Conservation (phyloP, 768 basidiomycete species). For the Termitomyces sp. region DNA sequence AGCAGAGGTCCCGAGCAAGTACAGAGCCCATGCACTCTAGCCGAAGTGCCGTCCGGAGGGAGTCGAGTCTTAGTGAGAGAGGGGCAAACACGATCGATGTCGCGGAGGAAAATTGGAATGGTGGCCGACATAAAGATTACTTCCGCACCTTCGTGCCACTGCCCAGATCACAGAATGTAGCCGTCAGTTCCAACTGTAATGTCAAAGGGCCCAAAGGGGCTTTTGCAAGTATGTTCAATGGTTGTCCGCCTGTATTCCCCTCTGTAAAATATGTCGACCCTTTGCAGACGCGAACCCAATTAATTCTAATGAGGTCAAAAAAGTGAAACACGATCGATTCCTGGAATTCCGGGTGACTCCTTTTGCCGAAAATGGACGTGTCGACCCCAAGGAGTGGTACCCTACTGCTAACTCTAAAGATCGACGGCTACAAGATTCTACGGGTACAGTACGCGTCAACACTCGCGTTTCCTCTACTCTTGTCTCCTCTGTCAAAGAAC, state of each 20-base stretch:
- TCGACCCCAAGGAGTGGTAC: conserved; percentile 40
- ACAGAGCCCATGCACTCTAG: conserved; percentile 28
- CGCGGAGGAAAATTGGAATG: conserved; percentile 36
- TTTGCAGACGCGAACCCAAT: neutral
- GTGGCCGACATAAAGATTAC: conserved; percentile 34
- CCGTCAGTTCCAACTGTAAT: conserved; percentile 7
- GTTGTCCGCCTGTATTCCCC: neutral
- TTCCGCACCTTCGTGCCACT: conserved; percentile 30
- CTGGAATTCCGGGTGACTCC: conserved; percentile 24
- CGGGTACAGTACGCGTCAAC: neutral
- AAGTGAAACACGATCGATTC: conserved; percentile 52
- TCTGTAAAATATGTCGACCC: neutral
- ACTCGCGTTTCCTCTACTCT: neutral
- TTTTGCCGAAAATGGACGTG: conserved; percentile 35
- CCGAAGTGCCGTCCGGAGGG: conserved; percentile 22
- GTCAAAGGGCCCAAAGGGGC: neutral
- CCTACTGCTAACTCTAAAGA: conserved; percentile 32
- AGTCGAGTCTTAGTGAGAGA: conserved; percentile 22
- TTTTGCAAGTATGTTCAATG: neutral
- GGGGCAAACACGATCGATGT: conserved; percentile 33
- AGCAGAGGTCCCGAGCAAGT: conserved; percentile 19
- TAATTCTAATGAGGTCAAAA: conserved; percentile 19
- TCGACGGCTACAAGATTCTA: conserved; percentile 10
- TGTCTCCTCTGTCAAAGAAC: neutral
- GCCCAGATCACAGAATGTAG: conserved; percentile 19